Base-by-base conservation (phyloP, 306 rosid genomes). In the Boehmeria nivea region DNA sequence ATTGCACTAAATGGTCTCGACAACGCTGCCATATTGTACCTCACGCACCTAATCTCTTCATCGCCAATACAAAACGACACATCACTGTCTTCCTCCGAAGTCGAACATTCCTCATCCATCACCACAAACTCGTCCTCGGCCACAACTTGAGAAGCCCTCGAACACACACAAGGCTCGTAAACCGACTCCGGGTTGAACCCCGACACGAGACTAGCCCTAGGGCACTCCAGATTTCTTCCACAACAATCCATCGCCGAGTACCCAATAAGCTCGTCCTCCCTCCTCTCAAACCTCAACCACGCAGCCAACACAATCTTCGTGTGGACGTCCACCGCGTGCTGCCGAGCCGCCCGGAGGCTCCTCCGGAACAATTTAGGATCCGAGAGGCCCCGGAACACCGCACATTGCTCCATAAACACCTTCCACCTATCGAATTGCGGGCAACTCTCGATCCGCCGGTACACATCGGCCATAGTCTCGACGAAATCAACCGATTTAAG, bases 231-330 rank as follows among this genome's bases (percentile, higher is more conserved):
- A 61, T 73, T 88, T 52, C 82, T 72, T 2, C 94, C 91, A 19
- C 78, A 70, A 23, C 97, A 88, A 75, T 71, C 74, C 91, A 80
- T 78, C 0, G 97, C 49, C 0, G 73, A 78, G 0, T 58, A 53
- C 5, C 91, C 95, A 14, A 75, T 44, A 13, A 88, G 79, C 73
- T 88, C 95, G 4, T 88, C 91, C 66, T 88, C 97, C 21, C 95
- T 81, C 61, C 94, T 65, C 67, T 85, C 97, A 25, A 66, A 77
- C 59, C 97, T 51, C 20, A 88, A 54, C 97, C 95, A 85, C 1
- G 95, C 72, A 0, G 85, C 73, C 2, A 88, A 65, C 51, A 88
- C 97, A 10, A 85, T 69, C 76, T 88, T 88, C 7, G 63, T 13
- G 26, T 85, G 97, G 6, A 85, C 86, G 23, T 83, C 82, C 18